Evolutionary conservation across 768 basidiomycete species (phyloP).

Genomic region (Tricholoma bakamatsutake): DNA sequence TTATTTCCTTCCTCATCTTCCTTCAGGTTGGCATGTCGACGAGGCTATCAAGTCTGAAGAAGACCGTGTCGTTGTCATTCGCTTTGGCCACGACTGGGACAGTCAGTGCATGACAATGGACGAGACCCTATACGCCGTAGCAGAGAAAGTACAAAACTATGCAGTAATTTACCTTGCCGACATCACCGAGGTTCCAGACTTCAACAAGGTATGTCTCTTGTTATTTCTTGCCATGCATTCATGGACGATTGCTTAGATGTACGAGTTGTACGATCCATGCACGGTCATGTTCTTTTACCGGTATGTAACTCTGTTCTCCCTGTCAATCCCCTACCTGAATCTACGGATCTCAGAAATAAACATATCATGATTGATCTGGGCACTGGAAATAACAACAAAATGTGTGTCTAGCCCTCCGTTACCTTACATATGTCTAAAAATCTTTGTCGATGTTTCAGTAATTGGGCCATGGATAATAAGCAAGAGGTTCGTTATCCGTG

Average conservation of each 20-base stretch:
- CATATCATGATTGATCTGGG: slow-evolving; percentile 99
- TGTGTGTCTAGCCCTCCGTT: slow-evolving; percentile 47
- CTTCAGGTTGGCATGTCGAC: slow-evolving; percentile 80
- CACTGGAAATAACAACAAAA: slow-evolving; percentile 99
- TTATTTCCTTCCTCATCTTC: slow-evolving; percentile 83
- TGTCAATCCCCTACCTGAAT: not conserved
- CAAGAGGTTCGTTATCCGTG: slow-evolving; percentile 65
- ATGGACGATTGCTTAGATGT: slow-evolving; percentile 60
- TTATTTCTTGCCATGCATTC: not conserved
- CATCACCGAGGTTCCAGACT: slow-evolving; percentile 96
- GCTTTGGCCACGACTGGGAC: slow-evolving; percentile 95
- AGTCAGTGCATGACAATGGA: slow-evolving; percentile 98
- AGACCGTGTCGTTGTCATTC: slow-evolving; percentile 88
- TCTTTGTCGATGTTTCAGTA: slow-evolving; percentile 41
- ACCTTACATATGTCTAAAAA: not conserved
- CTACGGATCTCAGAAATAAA: slow-evolving; percentile 63
- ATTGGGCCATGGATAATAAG: slow-evolving; percentile 99
- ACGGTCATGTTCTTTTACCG: slow-evolving; percentile 99
- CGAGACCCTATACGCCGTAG: slow-evolving; percentile 87
- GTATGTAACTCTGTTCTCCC: slow-evolving; percentile 36
- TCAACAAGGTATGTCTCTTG: slow-evolving; percentile 75
- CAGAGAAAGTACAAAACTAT: slow-evolving; percentile 98
- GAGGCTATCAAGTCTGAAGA: slow-evolving; percentile 99
- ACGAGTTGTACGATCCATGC: slow-evolving; percentile 95
- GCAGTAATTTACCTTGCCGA: slow-evolving; percentile 95